Percentiles rank a stretch among this genome's conserved stretches.
Evolutionary conservation across 208 protist genomes (phyloP).

Genomic region (Crithidia acanthocephali): DNA sequence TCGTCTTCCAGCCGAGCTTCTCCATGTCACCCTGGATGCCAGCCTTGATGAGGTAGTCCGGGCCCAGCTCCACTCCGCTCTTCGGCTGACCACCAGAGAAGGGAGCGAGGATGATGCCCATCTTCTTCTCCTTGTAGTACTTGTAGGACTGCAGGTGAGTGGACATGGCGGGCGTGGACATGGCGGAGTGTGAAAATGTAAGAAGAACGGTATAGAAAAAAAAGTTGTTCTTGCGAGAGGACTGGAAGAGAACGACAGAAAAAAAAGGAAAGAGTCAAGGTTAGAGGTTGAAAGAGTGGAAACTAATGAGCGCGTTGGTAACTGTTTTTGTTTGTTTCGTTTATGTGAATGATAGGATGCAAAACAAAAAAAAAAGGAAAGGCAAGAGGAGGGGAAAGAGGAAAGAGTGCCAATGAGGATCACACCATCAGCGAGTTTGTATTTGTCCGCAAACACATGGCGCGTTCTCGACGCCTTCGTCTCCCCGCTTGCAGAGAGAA

Average conservation of each 20-base stretch:
- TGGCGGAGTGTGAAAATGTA: not conserved
- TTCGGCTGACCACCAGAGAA: conserved; percentile 53
- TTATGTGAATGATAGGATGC: too few species aligned
- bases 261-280: not conserved
- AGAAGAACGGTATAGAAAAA: conserved; percentile 21
- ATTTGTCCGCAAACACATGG: too few species aligned
- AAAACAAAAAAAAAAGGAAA: conserved; percentile 13
- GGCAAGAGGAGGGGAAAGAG: conserved; percentile 1
- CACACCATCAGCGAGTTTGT: too few species aligned
- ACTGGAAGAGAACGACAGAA: not conserved
- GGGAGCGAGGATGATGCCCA: conserved; percentile 50
- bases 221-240: not conserved
- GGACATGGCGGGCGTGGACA: conserved; percentile 4
- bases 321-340: not conserved
- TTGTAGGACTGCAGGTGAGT: conserved; percentile 42
- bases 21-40: conserved; percentile 48
- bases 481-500: too few species aligned
- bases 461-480: too few species aligned
- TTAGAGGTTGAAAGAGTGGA: not conserved
- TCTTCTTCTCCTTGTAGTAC: conserved; percentile 49
- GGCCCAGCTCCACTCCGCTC: conserved; percentile 52
- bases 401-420: not conserved
- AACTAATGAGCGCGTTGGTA: conserved; percentile 6
- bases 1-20: conserved; percentile 45
- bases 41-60: conserved; percentile 43